Conservation (phyloP, 2,329 filamentous ascomycete genomes). For the Chalaropsis thielavioides region DNA sequence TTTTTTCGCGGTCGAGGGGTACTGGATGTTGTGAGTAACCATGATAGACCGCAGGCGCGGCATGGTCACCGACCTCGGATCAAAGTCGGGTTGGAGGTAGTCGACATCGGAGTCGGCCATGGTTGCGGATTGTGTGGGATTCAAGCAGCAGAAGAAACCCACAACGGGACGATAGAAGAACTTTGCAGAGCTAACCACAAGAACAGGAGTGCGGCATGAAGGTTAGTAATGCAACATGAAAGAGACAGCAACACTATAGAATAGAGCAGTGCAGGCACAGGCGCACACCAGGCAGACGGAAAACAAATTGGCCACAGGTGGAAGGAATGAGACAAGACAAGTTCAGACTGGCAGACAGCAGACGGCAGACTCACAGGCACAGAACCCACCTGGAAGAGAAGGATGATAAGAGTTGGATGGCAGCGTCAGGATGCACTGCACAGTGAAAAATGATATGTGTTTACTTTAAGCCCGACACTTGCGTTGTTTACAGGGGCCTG, state of each 20-base stretch:
- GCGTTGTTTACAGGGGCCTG: constrained; percentile 1
- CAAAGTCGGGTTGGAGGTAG: constrained; percentile 78
- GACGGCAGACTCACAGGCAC: constrained; percentile 4
- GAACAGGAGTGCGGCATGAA: not conserved
- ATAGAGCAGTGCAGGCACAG: not conserved
- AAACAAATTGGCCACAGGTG: too few relatives aligned
- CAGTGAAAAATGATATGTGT: not conserved
- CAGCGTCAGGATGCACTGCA: not conserved
- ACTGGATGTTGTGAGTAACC: constrained; percentile 72
- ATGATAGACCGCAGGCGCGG: constrained; percentile 82
- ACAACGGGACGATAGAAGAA: too few relatives aligned
- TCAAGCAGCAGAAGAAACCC: too few relatives aligned
- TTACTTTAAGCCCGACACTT: not conserved
- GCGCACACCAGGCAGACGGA: too few relatives aligned
- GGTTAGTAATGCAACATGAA: not conserved
- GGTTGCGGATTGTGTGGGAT: constrained; percentile 15
- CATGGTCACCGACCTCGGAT: constrained; percentile 69
- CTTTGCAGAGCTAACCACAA: too few relatives aligned
- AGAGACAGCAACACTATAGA: not conserved
- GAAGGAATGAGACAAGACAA: too few relatives aligned
- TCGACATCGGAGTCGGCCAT: constrained; percentile 59
- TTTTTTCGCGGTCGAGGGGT: constrained; percentile 86
- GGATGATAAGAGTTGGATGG: not conserved
- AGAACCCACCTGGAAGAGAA: not conserved
- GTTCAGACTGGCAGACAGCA: not conserved